Percentiles rank a stretch among this genome's conserved stretches.
phyloP scores from a whole-genome alignment of 2,329 filamentous ascomycete genomes.

The Hypoxylon sp. region DNA sequence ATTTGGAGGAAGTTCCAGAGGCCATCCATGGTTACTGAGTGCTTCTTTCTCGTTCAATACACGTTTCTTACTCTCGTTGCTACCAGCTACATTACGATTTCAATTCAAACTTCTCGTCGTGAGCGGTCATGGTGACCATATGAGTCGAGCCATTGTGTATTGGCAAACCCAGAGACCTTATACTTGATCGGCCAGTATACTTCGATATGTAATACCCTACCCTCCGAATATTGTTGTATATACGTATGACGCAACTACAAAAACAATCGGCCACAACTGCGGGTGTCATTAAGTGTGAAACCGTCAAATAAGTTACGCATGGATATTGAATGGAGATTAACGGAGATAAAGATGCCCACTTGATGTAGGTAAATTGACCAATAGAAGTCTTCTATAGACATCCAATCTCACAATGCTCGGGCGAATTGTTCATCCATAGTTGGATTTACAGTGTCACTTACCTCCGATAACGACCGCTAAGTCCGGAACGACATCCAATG shows the following conservation, averaged over 20 bases:
- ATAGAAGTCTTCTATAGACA: background rate
- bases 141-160: background rate
- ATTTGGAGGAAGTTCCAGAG: conserved; percentile 23
- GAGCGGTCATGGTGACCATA: background rate
- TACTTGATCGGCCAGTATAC: background rate
- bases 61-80: background rate
- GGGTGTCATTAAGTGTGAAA: background rate
- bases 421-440: conserved; percentile 12
- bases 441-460: background rate
- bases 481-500: background rate
- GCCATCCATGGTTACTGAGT: conserved; percentile 12
- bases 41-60: background rate
- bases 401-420: background rate
- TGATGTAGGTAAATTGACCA: background rate
- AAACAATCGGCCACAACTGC: background rate
- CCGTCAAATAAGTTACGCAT: background rate
- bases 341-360: conserved; percentile 2
- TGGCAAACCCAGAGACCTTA: background rate
- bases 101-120: background rate
- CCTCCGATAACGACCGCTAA: background rate
- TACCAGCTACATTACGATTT: background rate
- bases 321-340: background rate
- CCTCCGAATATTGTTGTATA: background rate
- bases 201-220: too few species aligned
- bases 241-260: background rate